phyloP scores from a whole-genome alignment of 768 basidiomycete species.

The Trametes gibbosa region DNA sequence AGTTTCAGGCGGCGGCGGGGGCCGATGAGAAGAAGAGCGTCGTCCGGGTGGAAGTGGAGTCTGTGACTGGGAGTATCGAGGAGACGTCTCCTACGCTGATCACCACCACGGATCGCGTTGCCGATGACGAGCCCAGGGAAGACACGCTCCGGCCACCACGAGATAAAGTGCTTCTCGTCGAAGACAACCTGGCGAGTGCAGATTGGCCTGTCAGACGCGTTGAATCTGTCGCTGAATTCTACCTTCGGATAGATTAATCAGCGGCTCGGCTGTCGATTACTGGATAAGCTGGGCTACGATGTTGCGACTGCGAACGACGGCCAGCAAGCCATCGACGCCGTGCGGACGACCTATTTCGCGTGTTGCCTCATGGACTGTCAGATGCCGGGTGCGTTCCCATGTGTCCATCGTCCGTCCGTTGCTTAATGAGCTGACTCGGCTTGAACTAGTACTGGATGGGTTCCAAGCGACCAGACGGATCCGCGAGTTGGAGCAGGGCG shows the following conservation, averaged over 20 bases:
- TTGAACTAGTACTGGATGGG: constrained; percentile 25
- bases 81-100: neutral
- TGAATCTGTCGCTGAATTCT: no score
- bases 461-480: constrained; percentile 26
- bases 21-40: constrained; percentile 11
- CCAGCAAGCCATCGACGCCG: constrained; percentile 24
- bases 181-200: constrained; percentile 26
- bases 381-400: constrained; percentile 17
- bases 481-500: constrained; percentile 25
- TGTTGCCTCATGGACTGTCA: constrained; percentile 32
- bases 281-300: constrained; percentile 29
- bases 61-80: neutral
- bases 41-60: neutral
- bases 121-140: neutral
- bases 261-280: constrained; percentile 25
- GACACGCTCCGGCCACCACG: neutral
- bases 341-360: constrained; percentile 14
- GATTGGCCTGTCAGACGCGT: no score
- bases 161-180: constrained; percentile 25
- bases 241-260: constrained; percentile 23
- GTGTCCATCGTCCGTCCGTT: neutral
- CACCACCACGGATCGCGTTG: neutral
- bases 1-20: neutral
- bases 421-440: neutral
- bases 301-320: constrained; percentile 28